phyloP scores from a whole-genome alignment of 208 protist genomes.

The Acanthamoeba sp. region DNA sequence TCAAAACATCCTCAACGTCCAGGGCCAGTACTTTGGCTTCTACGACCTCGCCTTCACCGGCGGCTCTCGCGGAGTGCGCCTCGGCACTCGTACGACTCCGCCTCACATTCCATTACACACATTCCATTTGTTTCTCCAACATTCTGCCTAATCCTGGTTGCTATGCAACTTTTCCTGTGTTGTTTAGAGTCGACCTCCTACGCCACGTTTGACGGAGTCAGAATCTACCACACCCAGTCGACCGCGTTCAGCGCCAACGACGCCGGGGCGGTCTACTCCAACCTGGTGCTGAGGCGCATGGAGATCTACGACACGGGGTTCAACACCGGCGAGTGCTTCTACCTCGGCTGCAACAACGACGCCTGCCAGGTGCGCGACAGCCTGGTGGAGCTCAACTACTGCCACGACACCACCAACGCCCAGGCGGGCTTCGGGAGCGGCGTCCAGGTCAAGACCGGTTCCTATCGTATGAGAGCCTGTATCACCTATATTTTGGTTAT shows the following conservation, averaged over 20 bases:
- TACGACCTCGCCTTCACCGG: slow-evolving; percentile 32
- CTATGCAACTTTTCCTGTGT: neutral
- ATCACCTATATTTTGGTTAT: neutral
- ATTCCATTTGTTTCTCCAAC: neutral
- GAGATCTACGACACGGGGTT: slow-evolving; percentile 1
- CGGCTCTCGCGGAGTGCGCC: neutral
- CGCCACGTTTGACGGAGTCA: neutral
- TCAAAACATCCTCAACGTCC: neutral
- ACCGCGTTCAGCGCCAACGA: slow-evolving; percentile 31
- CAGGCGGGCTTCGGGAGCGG: neutral
- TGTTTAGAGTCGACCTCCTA: neutral
- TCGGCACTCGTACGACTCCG: no score
- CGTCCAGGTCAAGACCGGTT: slow-evolving; percentile 12
- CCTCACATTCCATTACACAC: no score
- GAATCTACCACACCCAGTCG: neutral
- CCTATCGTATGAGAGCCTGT: neutral
- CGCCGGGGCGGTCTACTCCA: neutral
- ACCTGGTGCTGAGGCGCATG: slow-evolving; percentile 4
- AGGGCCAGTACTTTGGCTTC: neutral
- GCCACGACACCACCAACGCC: slow-evolving; percentile 3
- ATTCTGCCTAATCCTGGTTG: no score
- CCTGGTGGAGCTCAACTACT: slow-evolving; percentile 45
- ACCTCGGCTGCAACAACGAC: neutral
- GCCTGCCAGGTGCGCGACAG: neutral
- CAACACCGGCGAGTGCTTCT: neutral